A percentile compares a stretch with the other conserved stretches of the same genome.
Evolutionary conservation across 768 basidiomycete species (phyloP).

Genomic region (Termitomyces sp.): DNA sequence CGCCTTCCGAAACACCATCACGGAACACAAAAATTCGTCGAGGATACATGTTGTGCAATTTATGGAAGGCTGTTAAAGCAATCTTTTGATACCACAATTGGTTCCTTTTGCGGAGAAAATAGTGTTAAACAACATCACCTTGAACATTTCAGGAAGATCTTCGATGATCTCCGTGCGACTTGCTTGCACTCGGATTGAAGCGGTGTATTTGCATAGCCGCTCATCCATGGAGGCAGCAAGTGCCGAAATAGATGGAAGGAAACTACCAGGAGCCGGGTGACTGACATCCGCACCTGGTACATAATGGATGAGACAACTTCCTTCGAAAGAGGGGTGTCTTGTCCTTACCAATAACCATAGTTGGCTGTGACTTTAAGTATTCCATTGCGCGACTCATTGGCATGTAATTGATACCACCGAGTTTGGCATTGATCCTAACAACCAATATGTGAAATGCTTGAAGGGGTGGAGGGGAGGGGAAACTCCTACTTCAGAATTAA

Average conservation of each 20-base stretch:
- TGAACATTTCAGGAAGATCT: conserved; percentile 50
- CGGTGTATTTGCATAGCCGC: conserved; percentile 49
- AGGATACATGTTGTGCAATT: conserved; percentile 9
- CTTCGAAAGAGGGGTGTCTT: background rate
- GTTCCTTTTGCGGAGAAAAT: background rate
- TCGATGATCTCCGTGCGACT: conserved; percentile 19
- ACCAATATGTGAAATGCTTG: background rate
- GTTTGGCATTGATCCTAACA: conserved; percentile 60
- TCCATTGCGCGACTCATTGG: conserved; percentile 38
- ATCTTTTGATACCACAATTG: background rate
- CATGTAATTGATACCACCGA: conserved; percentile 61
- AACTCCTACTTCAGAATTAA: conserved; percentile 51
- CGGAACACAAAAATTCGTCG: conserved; percentile 22
- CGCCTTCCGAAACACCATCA: conserved; percentile 31
- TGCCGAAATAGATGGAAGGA: conserved; percentile 24
- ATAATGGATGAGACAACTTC: background rate
- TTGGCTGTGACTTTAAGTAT: conserved; percentile 32
- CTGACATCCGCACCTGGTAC: conserved; percentile 27
- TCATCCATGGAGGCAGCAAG: conserved; percentile 55
- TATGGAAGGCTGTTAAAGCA: conserved; percentile 13
- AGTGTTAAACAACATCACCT: conserved; percentile 22
- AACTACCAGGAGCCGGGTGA: conserved; percentile 17
- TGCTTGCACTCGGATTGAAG: conserved; percentile 39
- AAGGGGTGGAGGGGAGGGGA: background rate
- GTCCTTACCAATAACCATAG: conserved; percentile 53